These are phyloP conservation scores for Ogataea thermomethanolica DNA, from an alignment of 805 yeast genomes.

Conservation along the genomic window DNA sequence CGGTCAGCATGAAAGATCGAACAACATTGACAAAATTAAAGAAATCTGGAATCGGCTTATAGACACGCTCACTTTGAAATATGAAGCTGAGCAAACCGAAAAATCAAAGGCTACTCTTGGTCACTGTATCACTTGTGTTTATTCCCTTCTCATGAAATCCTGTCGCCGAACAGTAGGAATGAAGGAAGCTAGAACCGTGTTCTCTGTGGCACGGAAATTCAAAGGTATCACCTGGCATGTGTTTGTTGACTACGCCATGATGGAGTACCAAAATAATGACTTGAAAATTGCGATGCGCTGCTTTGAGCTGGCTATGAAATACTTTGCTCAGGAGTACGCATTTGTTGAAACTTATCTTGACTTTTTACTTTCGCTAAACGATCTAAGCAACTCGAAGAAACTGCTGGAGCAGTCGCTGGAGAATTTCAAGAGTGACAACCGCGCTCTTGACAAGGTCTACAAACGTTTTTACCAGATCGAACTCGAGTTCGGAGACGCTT, in stretches of 20 bases:
- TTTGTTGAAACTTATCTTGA: slow-evolving; percentile 69
- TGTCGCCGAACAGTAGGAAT: slow-evolving; percentile 50
- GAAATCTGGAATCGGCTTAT: slow-evolving; percentile 50
- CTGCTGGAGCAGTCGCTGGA: slow-evolving; percentile 75
- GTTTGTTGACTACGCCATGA: slow-evolving; percentile 74
- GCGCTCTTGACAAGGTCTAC: slow-evolving; percentile 45
- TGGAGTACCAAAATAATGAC: slow-evolving; percentile 71
- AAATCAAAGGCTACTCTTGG: slow-evolving; percentile 12
- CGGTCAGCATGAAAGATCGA: slow-evolving; percentile 63
- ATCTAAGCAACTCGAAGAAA: slow-evolving; percentile 69
- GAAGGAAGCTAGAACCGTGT: slow-evolving; percentile 65
- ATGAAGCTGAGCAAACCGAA: slow-evolving; percentile 26
- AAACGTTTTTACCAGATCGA: slow-evolving; percentile 66
- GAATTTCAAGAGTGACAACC: slow-evolving; percentile 41
- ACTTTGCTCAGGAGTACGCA: slow-evolving; percentile 46
- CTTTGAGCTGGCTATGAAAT: slow-evolving; percentile 73
- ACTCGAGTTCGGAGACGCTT: slow-evolving; percentile 63
- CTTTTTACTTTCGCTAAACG: slow-evolving; percentile 65
- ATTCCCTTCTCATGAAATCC: slow-evolving; percentile 66
- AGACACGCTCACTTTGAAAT: slow-evolving; percentile 39
- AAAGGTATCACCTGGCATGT: slow-evolving; percentile 66
- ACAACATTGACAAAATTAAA: slow-evolving; percentile 47
- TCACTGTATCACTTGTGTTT: slow-evolving; percentile 57
- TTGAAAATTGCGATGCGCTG: slow-evolving; percentile 68
- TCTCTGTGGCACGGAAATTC: slow-evolving; percentile 65